Evolutionary conservation across 257 asterid species (phyloP), one percentile per base, ranked within the genome.

Genomic region (Parsonsia alboflavescens): DNA sequence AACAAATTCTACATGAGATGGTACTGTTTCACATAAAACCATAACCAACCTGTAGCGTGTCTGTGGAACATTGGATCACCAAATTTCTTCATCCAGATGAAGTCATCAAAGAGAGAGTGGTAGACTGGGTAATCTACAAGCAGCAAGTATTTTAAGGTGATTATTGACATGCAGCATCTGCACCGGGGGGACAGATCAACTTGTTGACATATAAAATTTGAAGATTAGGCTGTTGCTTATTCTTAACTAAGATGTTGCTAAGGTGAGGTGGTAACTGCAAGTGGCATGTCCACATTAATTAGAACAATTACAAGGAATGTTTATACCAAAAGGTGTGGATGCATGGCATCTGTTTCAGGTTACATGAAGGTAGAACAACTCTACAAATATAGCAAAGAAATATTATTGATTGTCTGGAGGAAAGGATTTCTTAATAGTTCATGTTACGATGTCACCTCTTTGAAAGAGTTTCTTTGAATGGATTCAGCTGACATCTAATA

Each of bases 71-170:
- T 75, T 6, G 97, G 98, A 70, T 93, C 98, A 26, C 97, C 98
- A 77, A 88, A 93, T 83, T 85, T 91, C 82, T 78, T 87, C 98
- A 91, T 91, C 98, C 97, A 93, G 70, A 73, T 69, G 33, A 88
- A 91, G 71, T 93, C 96, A 81, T 89, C 97, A 48, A 91, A 93
- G 89, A 88, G 83, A 7, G 96, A 93, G 81, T 93, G 98, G 79
- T 89, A 91, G 59, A 91, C 96, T 0, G 97, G 97, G 81, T 91
- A 93, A 69, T 73, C 97, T 91, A 88, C 83, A 85, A 77, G 63
- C 19, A 17, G 68, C 26, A 70, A 61, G n/a, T 69, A 4, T 36
- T 76, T 46, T 64, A 64, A 69, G 46, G 73, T 71, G 52, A 63
- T 68, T 10, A 12, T 74, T 73, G 54, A 71, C 59, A 64, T 28